These are phyloP conservation scores for Pogostemon cablin DNA, from an alignment of 257 asterid genomes.

Conservation along the genomic window DNA sequence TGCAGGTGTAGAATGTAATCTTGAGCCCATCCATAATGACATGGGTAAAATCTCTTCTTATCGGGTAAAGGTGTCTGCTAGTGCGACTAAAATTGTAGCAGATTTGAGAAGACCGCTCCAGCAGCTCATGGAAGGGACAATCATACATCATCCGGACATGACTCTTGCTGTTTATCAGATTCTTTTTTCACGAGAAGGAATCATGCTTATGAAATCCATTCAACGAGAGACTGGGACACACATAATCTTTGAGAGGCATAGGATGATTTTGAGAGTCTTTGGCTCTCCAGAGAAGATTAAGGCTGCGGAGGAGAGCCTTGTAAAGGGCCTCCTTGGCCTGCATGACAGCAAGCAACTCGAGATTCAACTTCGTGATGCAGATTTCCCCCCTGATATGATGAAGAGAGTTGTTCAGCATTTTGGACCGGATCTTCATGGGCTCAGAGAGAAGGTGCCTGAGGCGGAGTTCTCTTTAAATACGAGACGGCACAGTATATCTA, in stretches of 20 bases:
- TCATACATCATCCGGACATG: conserved; percentile 54
- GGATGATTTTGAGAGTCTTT: conserved; percentile 57
- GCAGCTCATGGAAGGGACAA: conserved; percentile 72
- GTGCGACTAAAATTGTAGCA: conserved; percentile 73
- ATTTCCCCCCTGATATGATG: conserved; percentile 84
- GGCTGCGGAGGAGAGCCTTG: conserved; percentile 53
- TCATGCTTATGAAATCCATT: conserved; percentile 55
- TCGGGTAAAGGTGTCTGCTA: conserved; percentile 78
- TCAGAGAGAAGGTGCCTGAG: conserved; percentile 68
- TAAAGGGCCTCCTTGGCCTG: conserved; percentile 53
- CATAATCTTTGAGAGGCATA: conserved; percentile 68
- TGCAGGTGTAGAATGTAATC: conserved; percentile 69
- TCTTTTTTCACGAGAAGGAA: conserved; percentile 78
- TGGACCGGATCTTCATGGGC: conserved; percentile 81
- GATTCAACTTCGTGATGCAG: conserved; percentile 66
- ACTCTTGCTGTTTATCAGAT: conserved; percentile 68
- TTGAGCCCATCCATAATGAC: conserved; percentile 59
- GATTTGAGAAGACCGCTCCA: conserved; percentile 75
- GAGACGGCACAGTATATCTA: conserved; percentile 61
- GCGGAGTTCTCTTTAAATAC: conserved; percentile 61
- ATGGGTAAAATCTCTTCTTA: conserved; percentile 37
- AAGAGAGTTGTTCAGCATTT: conserved; percentile 77
- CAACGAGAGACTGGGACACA: conserved; percentile 63
- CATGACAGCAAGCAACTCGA: conserved; percentile 78
- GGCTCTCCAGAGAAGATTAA: conserved; percentile 60